phyloP scores from a whole-genome alignment of 2,329 filamentous ascomycete species.

The Paradendryphiella salina region DNA sequence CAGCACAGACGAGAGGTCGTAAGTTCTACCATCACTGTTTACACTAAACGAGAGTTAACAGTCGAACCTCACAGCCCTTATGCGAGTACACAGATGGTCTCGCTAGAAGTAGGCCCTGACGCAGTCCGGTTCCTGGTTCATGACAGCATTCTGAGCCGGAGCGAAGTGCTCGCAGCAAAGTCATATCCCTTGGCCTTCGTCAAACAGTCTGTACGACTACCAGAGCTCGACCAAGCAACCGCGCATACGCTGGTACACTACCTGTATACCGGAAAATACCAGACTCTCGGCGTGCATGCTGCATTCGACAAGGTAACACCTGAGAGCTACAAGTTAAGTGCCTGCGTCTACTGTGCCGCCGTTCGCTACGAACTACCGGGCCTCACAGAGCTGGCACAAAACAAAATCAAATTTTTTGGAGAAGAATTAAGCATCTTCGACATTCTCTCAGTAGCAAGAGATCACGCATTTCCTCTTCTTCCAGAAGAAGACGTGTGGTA shows the following conservation, averaged over 20 bases:
- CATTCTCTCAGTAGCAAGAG: slow-evolving; percentile 25
- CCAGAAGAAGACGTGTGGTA: slow-evolving; percentile 35
- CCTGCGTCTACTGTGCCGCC: slow-evolving; percentile 35
- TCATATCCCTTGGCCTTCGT: slow-evolving; percentile 12
- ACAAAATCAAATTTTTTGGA: slow-evolving; percentile 22
- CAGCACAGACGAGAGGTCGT: slow-evolving; percentile 9
- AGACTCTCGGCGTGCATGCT: slow-evolving; percentile 14
- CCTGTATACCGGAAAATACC: slow-evolving; percentile 30
- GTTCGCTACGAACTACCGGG: slow-evolving; percentile 31
- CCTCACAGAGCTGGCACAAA: slow-evolving; percentile 30
- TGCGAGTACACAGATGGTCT: slow-evolving; percentile 21
- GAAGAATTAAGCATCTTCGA: slow-evolving; percentile 29
- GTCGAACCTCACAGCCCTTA: slow-evolving; percentile 19
- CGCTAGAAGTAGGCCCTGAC: slow-evolving; percentile 26
- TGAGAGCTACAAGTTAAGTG: slow-evolving; percentile 24
- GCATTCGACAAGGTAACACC: slow-evolving; percentile 4
- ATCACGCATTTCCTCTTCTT: slow-evolving; percentile 27
- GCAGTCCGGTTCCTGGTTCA: slow-evolving; percentile 31
- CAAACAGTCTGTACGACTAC: slow-evolving; percentile 23
- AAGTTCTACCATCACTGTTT: background rate
- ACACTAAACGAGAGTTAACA: background rate
- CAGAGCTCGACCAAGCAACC: slow-evolving; percentile 29
- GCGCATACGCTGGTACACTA: slow-evolving; percentile 34
- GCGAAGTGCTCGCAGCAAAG: slow-evolving; percentile 24
- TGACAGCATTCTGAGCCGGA: slow-evolving; percentile 28